phyloP scores from a whole-genome alignment of 2,329 filamentous ascomycete species.

The Diplocarpon rosae region DNA sequence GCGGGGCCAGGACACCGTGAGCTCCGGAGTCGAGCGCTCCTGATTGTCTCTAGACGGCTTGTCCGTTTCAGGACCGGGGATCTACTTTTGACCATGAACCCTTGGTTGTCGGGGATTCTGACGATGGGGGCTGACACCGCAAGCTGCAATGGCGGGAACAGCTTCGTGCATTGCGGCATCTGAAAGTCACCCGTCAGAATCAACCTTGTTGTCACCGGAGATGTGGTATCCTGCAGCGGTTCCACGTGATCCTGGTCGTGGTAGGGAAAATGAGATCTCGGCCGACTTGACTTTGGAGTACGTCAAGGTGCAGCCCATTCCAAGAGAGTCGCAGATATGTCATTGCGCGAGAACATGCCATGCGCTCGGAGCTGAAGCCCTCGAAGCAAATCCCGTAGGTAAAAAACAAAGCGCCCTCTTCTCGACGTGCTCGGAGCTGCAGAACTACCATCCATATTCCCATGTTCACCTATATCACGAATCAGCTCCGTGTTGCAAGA shows the following conservation, averaged over 20 bases:
- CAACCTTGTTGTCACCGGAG: too few species aligned
- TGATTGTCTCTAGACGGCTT: constrained; percentile 20
- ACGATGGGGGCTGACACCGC: constrained; percentile 45
- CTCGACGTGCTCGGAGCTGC: background rate
- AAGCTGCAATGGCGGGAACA: constrained; percentile 43
- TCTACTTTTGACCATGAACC: constrained; percentile 46
- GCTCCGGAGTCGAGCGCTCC: constrained; percentile 48
- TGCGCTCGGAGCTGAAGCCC: too few species aligned
- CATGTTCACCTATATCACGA: constrained; percentile 30
- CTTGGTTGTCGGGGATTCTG: constrained; percentile 45
- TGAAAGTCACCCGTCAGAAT: constrained; percentile 11
- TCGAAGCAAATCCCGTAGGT: too few species aligned
- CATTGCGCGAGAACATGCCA: too few species aligned
- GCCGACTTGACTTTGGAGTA: too few species aligned
- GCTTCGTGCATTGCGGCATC: constrained; percentile 47
- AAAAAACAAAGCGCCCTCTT: too few species aligned
- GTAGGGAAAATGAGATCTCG: too few species aligned
- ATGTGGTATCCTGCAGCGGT: too few species aligned
- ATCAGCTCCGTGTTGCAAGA: background rate
- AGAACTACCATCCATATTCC: constrained; percentile 39
- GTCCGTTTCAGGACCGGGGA: constrained; percentile 12
- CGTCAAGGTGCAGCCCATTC: too few species aligned
- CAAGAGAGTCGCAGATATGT: too few species aligned
- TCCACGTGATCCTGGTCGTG: too few species aligned
- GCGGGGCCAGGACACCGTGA: constrained; percentile 44